phyloP scores from a whole-genome alignment of 2,329 filamentous ascomycete genomes.

The Pochonia chlamydosporia region DNA sequence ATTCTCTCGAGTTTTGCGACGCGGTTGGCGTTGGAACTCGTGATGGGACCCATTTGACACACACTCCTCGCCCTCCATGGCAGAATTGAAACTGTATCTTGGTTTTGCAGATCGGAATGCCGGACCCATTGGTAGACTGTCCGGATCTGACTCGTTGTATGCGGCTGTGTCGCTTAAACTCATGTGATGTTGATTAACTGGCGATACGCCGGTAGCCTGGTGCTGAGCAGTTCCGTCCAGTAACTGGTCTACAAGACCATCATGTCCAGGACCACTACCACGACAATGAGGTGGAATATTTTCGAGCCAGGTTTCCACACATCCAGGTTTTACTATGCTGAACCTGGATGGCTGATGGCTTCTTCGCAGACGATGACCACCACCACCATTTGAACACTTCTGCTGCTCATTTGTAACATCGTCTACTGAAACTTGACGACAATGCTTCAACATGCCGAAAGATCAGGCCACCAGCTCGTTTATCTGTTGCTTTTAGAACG shows the following conservation, averaged over 20 bases:
- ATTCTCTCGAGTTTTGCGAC: conserved; percentile 13
- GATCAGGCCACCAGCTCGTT: too few relatives aligned
- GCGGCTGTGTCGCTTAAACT: neutral
- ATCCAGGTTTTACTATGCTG: neutral
- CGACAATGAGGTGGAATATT: neutral
- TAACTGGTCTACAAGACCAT: neutral
- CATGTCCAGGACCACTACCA: neutral
- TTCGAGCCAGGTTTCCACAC: neutral
- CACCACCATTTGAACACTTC: neutral
- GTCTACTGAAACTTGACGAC: too few relatives aligned
- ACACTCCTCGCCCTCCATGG: neutral
- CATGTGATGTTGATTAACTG: neutral
- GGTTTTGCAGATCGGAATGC: neutral
- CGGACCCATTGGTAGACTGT: neutral
- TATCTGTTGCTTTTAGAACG: too few relatives aligned
- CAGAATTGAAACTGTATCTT: too few relatives aligned
- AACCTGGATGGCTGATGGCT: neutral
- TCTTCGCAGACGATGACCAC: neutral
- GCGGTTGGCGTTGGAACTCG: conserved; percentile 10
- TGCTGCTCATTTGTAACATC: too few relatives aligned
- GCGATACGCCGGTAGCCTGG: neutral
- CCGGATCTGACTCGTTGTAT: neutral
- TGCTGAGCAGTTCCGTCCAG: neutral
- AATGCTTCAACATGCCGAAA: too few relatives aligned
- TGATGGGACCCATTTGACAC: neutral